Percentiles rank a stretch among this genome's conserved stretches.
Conservation (phyloP, 352 stramenopile species). For the Globisporangium echinulatum region DNA sequence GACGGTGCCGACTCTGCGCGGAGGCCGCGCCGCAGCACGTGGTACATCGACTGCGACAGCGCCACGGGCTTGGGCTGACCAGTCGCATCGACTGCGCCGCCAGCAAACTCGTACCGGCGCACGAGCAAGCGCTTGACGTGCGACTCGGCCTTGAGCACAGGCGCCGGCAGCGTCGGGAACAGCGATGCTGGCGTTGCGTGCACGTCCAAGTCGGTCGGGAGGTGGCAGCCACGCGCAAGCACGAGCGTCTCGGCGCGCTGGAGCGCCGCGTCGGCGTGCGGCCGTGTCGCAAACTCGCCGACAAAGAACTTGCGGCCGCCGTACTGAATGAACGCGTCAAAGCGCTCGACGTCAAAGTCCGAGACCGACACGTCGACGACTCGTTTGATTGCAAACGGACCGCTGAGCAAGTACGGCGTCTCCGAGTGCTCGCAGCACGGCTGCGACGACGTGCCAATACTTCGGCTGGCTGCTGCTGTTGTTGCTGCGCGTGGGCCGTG, state of each 20-base stretch:
- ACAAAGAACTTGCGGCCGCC: conserved; percentile 42
- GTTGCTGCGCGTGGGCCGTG: conserved; percentile 16
- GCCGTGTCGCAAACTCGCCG: conserved; percentile 37
- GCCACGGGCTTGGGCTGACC: conserved; percentile 24
- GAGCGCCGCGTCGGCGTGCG: conserved; percentile 39
- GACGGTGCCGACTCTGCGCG: conserved; percentile 5
- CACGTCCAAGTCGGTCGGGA: conserved; percentile 19
- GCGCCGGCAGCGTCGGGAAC: conserved; percentile 31
- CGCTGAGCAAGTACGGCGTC: conserved; percentile 24
- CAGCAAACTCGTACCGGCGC: conserved; percentile 48
- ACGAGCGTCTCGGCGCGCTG: conserved; percentile 29
- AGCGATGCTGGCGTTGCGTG: conserved; percentile 16
- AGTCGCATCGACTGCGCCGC: conserved; percentile 24
- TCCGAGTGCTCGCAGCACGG: conserved; percentile 32
- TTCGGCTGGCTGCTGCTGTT: not conserved
- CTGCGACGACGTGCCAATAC: not conserved
- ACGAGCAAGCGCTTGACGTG: conserved; percentile 33
- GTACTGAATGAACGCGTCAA: conserved; percentile 37
- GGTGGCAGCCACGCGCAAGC: conserved; percentile 26
- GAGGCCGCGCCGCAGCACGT: conserved; percentile 17
- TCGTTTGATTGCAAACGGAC: conserved; percentile 40
- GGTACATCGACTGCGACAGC: conserved; percentile 42
- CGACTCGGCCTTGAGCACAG: conserved; percentile 34
- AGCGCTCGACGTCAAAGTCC: conserved; percentile 41
- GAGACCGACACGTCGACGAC: conserved; percentile 30